Evolutionary conservation across 768 basidiomycete species (phyloP).

Genomic region (Boletales sp.): DNA sequence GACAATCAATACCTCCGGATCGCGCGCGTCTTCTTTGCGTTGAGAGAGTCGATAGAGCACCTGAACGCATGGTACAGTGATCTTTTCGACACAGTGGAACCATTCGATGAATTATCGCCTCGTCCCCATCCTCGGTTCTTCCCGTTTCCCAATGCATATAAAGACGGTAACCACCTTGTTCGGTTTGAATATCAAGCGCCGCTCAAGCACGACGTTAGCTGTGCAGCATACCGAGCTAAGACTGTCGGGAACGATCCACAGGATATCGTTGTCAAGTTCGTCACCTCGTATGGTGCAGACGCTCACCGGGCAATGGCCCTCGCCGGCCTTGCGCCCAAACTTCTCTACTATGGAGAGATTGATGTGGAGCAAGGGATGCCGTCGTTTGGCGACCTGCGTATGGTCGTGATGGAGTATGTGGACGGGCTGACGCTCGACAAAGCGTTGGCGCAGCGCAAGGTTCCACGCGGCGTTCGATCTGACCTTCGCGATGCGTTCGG

Average conservation of each 20-base stretch:
- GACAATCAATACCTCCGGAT: constrained; percentile 12
- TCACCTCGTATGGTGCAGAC: constrained; percentile 28
- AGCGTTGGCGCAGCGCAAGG: not conserved
- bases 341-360: constrained; percentile 30
- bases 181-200: constrained; percentile 19
- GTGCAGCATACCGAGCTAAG: constrained; percentile 23
- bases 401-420: constrained; percentile 42
- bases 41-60: constrained; percentile 9
- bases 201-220: constrained; percentile 15
- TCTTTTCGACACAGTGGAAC: not conserved
- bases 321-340: constrained; percentile 23
- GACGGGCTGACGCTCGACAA: constrained; percentile 6
- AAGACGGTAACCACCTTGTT: not conserved
- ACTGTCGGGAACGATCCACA: not conserved
- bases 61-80: constrained; percentile 21
- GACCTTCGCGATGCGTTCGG: constrained; percentile 19
- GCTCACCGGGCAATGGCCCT: constrained; percentile 32
- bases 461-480: constrained; percentile 13
- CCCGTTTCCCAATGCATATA: constrained; percentile 14
- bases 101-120: not conserved
- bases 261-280: constrained; percentile 38
- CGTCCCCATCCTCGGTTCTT: constrained; percentile 14
- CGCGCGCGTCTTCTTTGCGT: constrained; percentile 20
- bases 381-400: constrained; percentile 18
- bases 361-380: constrained; percentile 2